These are phyloP conservation scores for Rosa persica DNA, from an alignment of 306 rosid species.

Conservation along the genomic window DNA sequence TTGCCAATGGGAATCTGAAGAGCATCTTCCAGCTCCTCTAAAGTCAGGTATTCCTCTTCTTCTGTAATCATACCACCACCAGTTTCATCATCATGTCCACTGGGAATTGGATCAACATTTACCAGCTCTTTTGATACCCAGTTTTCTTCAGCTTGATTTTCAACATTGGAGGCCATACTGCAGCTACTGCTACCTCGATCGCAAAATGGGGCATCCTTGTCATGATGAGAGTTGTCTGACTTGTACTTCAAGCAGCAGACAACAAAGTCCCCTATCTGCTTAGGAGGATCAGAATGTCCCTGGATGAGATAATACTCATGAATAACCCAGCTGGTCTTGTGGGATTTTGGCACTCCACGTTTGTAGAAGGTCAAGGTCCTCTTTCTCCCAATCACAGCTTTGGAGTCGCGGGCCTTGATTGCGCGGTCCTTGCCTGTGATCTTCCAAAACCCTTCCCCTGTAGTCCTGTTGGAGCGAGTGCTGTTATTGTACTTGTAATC, in stretches of 20 bases:
- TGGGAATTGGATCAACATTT: too few relatives aligned
- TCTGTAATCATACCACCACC: conserved; percentile 13
- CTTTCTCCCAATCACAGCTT: neutral
- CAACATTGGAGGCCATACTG: neutral
- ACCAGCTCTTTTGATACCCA: neutral
- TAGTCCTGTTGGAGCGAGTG: neutral
- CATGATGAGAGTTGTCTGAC: conserved; percentile 3
- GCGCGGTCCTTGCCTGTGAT: neutral
- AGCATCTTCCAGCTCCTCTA: neutral
- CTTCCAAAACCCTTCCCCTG: neutral
- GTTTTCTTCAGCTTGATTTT: neutral
- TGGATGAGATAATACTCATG: neutral
- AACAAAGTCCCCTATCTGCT: conserved; percentile 4
- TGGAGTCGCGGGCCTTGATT: neutral
- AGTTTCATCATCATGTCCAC: neutral
- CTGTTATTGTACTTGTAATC: neutral
- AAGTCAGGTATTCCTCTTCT: neutral
- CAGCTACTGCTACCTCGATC: neutral
- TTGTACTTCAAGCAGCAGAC: conserved; percentile 43
- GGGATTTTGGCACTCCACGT: neutral
- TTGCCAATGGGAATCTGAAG: neutral
- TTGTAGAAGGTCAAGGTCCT: neutral
- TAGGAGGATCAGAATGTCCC: neutral
- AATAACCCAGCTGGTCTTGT: neutral
- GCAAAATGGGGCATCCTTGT: neutral